Evolutionary conservation across 768 basidiomycete species (phyloP).

Genomic region (Leccinum arenicola): DNA sequence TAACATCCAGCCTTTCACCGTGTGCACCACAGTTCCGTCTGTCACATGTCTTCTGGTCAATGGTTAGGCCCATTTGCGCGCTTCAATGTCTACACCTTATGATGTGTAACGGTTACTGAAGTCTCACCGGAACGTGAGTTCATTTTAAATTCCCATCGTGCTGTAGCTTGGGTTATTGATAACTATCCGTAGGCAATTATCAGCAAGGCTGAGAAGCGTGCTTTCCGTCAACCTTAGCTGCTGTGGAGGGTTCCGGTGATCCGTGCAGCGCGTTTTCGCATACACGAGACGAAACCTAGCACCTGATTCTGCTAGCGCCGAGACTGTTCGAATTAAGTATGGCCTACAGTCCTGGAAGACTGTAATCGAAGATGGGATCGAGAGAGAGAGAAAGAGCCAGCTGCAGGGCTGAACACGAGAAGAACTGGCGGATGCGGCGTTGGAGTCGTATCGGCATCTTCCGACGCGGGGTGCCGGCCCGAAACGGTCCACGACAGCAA

Average conservation of each 20-base stretch:
- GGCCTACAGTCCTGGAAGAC: background rate
- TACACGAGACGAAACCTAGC: background rate
- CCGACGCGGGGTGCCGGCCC: too few relatives aligned
- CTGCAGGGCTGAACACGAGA: too few relatives aligned
- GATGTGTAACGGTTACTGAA: background rate
- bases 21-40: background rate
- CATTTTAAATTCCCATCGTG: background rate
- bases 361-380: background rate
- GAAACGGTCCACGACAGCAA: background rate
- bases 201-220: background rate
- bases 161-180: background rate
- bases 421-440: too few relatives aligned
- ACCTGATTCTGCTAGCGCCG: background rate
- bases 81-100: background rate
- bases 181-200: background rate
- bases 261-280: background rate
- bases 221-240: background rate
- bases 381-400: background rate
- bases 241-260: background rate
- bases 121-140: background rate
- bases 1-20: background rate
- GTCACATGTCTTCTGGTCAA: background rate
- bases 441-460: too few relatives aligned
- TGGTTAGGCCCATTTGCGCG: background rate
- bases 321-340: background rate